Conservation (phyloP, 208 protist species). For the Trypanosoma scelopori region DNA sequence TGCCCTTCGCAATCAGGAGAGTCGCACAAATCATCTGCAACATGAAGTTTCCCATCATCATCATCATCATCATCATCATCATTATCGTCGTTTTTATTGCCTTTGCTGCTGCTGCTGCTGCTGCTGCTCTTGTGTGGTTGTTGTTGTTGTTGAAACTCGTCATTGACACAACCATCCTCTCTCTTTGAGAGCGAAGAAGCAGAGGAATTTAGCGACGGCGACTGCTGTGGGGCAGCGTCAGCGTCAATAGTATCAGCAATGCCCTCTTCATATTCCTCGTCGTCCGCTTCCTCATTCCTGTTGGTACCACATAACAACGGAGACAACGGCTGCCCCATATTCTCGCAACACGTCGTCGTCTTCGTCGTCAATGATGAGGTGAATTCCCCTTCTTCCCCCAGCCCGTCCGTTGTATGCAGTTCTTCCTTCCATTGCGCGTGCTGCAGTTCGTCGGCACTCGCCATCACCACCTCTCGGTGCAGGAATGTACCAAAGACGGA, state of each 20-base stretch:
- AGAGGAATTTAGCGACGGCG: too few species aligned
- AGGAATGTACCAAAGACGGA: slow-evolving; percentile 25
- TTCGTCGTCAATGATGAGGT: not conserved
- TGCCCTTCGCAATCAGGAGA: not conserved
- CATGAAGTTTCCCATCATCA: not conserved
- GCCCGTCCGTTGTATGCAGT: not conserved
- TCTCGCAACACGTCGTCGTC: not conserved
- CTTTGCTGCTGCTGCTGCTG: not conserved
- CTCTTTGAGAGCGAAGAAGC: too few species aligned
- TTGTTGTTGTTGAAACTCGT: too few species aligned
- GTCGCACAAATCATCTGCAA: not conserved
- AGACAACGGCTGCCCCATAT: too few species aligned
- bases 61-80: not conserved
- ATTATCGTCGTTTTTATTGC: not conserved
- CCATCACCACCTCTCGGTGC: not conserved
- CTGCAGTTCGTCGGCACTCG: slow-evolving; percentile 11
- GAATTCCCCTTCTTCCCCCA: too few species aligned
- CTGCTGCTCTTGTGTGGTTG: too few species aligned
- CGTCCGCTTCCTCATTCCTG: too few species aligned
- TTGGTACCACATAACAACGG: too few species aligned
- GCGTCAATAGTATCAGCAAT: too few species aligned
- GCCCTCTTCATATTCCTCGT: too few species aligned
- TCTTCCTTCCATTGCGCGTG: not conserved
- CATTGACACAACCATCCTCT: too few species aligned
- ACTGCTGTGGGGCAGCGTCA: too few species aligned